A percentile compares a stretch with the other conserved stretches of the same genome.
These are phyloP conservation scores for Leishmania amazonensis DNA, from an alignment of 208 protist species.

Conservation along the genomic window DNA sequence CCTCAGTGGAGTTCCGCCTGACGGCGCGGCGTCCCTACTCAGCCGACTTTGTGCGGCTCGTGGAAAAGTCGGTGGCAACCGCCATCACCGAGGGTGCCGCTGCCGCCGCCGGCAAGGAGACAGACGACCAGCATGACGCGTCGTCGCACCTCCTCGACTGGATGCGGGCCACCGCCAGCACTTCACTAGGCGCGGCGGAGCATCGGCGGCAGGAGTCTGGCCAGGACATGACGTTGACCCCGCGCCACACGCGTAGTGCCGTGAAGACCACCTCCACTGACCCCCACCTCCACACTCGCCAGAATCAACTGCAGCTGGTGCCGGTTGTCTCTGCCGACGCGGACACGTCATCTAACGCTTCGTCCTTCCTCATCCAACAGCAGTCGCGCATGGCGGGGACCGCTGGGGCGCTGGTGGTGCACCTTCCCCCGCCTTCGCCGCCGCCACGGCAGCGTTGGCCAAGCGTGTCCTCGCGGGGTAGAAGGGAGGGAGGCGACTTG, in stretches of 20 bases:
- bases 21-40: constrained; percentile 80
- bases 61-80: constrained; percentile 24
- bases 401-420: constrained; percentile 20
- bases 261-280: neutral
- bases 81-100: neutral
- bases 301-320: constrained; percentile 24
- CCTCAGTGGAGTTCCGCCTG: constrained; percentile 84
- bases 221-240: neutral
- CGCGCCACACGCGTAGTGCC: neutral
- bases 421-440: constrained; percentile 34
- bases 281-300: neutral
- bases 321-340: constrained; percentile 13
- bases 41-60: constrained; percentile 58
- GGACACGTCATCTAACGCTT: constrained; percentile 28
- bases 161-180: constrained; percentile 26
- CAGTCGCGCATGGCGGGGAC: constrained; percentile 9
- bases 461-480: constrained; percentile 9
- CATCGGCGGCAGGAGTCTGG: constrained; percentile 9
- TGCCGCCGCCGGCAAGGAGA: neutral
- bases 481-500: neutral
- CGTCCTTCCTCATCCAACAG: constrained; percentile 24
- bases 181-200: constrained; percentile 4
- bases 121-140: neutral
- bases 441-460: constrained; percentile 12
- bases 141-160: constrained; percentile 23